A percentile compares a stretch with the other conserved stretches of the same genome.
phyloP scores from a whole-genome alignment of 129 eudicot species.

The Flaveria brownii region DNA sequence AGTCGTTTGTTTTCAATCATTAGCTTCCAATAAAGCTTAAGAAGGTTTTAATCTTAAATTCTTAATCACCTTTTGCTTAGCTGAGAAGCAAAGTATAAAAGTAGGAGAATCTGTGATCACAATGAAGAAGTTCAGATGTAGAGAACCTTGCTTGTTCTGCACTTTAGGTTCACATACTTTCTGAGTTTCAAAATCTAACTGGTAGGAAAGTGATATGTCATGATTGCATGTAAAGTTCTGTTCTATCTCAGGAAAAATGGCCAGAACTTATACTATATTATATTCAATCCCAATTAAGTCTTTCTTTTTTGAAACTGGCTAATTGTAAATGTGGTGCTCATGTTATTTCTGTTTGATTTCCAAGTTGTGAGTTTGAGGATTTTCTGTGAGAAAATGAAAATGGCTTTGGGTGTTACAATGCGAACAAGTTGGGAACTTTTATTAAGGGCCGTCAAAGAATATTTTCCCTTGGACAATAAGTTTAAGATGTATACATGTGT shows the following conservation, averaged over 20 bases:
- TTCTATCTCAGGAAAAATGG: neutral
- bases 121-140: conserved; percentile 9
- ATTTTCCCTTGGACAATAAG: conserved; percentile 2
- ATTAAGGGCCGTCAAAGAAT: neutral
- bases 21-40: conserved; percentile 6
- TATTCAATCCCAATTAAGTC: neutral
- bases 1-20: neutral
- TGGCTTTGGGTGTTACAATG: conserved; percentile 10
- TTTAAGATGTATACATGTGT: neutral
- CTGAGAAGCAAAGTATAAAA: conserved; percentile 20
- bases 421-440: neutral
- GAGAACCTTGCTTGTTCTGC: conserved; percentile 25
- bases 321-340: neutral
- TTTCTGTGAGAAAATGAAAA: neutral
- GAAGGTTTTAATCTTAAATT: conserved; percentile 8
- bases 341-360: neutral
- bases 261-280: neutral
- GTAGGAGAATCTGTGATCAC: conserved; percentile 13
- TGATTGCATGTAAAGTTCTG: neutral
- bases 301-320: neutral
- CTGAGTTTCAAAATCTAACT: conserved; percentile 7
- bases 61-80: conserved; percentile 20
- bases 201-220: conserved; percentile 24
- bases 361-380: conserved; percentile 4
- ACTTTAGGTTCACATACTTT: conserved; percentile 29